Evolutionary conservation across 768 basidiomycete species (phyloP).

Genomic region (Pleurotus tuber-regium): DNA sequence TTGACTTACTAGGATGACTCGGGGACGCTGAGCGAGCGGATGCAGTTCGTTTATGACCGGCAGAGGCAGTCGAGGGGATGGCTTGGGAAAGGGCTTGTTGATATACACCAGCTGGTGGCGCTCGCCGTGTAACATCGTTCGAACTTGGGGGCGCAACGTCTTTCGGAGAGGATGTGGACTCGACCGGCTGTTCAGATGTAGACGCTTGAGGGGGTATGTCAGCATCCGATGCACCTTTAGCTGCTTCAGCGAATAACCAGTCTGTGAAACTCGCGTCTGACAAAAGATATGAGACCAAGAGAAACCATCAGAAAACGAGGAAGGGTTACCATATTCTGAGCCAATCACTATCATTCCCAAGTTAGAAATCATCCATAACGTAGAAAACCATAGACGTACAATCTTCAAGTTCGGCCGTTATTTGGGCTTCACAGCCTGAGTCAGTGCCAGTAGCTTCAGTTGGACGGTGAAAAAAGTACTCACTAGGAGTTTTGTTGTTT

Average conservation of each 20-base stretch:
- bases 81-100: constrained; percentile 74
- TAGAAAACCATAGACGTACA: constrained; percentile 43
- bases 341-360: constrained; percentile 75
- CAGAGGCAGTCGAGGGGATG: constrained; percentile 44
- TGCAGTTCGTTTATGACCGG: constrained; percentile 62
- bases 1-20: constrained; percentile 63
- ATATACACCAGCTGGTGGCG: constrained; percentile 52
- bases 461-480: constrained; percentile 21
- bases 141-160: constrained; percentile 27
- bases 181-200: constrained; percentile 28
- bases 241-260: constrained; percentile 84
- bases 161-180: constrained; percentile 19
- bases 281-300: constrained; percentile 10
- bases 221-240: constrained; percentile 60
- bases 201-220: constrained; percentile 38
- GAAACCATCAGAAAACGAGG: not conserved
- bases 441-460: not conserved
- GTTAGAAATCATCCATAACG: too few species aligned
- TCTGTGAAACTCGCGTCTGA: constrained; percentile 81
- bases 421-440: constrained; percentile 55
- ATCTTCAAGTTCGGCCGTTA: constrained; percentile 85
- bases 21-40: constrained; percentile 69
- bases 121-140: constrained; percentile 41
- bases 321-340: constrained; percentile 67
- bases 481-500: constrained; percentile 82